Percentiles rank a stretch among this genome's conserved stretches.
These are phyloP conservation scores for Canavalia ensiformis DNA, from an alignment of 306 rosid species.

Conservation along the genomic window DNA sequence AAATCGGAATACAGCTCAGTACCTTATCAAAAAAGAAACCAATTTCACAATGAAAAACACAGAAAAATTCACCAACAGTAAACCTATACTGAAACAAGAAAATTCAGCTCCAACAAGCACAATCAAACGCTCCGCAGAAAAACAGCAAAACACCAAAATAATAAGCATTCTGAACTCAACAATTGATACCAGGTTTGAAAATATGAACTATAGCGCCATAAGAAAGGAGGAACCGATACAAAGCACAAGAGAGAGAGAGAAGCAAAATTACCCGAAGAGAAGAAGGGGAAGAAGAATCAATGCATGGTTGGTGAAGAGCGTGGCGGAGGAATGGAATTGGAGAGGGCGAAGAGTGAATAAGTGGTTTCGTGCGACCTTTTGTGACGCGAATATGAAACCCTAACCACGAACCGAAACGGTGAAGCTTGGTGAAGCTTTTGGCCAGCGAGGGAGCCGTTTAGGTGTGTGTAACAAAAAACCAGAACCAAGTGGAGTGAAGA, in stretches of 20 bases:
- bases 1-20: background rate
- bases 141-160: background rate
- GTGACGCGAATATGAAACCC: constrained; percentile 68
- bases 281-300: constrained; percentile 48
- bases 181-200: background rate
- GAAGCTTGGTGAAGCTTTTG: constrained; percentile 46
- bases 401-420: constrained; percentile 57
- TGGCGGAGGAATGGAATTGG: background rate
- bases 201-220: background rate
- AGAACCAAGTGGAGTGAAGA: constrained; percentile 33
- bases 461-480: constrained; percentile 24
- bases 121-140: constrained; percentile 5
- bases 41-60: background rate
- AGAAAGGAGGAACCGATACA: background rate
- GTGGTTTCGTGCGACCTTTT: constrained; percentile 29
- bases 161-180: background rate
- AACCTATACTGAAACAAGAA: background rate
- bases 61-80: background rate
- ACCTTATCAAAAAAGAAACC: constrained; percentile 5
- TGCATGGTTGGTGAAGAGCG: constrained; percentile 36
- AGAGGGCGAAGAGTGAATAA: constrained; percentile 3
- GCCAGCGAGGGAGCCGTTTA: background rate
- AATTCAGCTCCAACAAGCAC: background rate
- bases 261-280: constrained; percentile 39
- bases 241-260: background rate